phyloP scores from a whole-genome alignment of 148 eudicot genomes.

The Camellia sinensis region DNA sequence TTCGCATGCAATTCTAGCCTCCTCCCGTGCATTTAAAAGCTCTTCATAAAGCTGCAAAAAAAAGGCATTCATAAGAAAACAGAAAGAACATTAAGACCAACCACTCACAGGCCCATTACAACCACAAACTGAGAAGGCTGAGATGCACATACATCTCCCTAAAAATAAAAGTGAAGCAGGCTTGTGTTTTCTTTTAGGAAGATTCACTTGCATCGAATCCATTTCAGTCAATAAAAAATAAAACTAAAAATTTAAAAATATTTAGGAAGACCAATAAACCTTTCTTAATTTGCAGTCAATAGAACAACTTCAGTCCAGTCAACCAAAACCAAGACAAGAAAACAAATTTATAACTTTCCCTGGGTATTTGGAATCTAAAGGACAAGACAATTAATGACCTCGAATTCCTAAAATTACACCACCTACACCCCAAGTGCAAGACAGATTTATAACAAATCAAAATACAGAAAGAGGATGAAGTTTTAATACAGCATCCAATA shows the following conservation, averaged over 20 bases:
- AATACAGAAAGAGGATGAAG: not conserved
- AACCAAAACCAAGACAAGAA: not conserved
- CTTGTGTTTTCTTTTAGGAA: not conserved
- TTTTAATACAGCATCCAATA: not conserved
- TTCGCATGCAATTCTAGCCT: constrained; percentile 50
- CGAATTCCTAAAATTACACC: not conserved
- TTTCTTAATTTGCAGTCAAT: too few relatives aligned
- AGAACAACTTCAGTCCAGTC: not conserved
- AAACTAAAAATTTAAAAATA: not conserved
- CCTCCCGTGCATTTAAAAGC: constrained; percentile 58
- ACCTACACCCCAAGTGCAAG: not conserved
- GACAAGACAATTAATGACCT: not conserved
- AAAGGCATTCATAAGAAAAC: not conserved
- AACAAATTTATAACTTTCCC: not conserved
- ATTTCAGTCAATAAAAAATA: too few relatives aligned
- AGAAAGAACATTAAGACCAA: not conserved
- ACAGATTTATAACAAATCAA: not conserved
- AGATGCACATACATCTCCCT: not conserved
- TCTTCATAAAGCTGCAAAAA: constrained; percentile 50
- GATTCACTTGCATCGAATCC: too few relatives aligned
- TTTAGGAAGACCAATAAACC: too few relatives aligned
- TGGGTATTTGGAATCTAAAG: not conserved
- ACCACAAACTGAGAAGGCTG: not conserved
- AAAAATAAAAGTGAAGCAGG: not conserved
- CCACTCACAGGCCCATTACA: not conserved